Base-by-base conservation (phyloP, 2,329 filamentous ascomycete genomes). In the Cylindrodendrum hubeiense region DNA sequence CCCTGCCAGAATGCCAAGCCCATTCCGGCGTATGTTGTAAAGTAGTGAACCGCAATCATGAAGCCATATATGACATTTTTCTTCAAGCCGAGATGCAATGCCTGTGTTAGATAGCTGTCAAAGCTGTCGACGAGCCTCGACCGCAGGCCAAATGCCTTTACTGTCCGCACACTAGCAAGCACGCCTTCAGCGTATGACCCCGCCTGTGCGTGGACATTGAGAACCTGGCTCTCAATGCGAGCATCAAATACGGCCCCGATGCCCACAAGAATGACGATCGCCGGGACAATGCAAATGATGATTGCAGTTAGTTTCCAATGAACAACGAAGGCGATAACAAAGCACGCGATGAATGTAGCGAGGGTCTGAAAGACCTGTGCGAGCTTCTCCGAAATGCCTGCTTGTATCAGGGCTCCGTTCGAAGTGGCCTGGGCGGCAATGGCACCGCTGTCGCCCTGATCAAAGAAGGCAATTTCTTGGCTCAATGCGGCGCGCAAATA, bases 1-100 rank as follows among this genome's bases (percentile, higher is more conserved):
- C 81, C 82, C 59, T 83, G 81, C 81, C 81, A 84, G 54, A 83
- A 84, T 2, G 79, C 79, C 5, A 84, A 70, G 0, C 76, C 80
- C 43, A 80, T 81, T 30, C 80, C 80, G 0, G 75, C 64, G 26
- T 81, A 82, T 55, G 82, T 79, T 53, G 80, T 75, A 47, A 77
- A 78, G 61, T 80, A 82, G 51, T 80, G 76, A 0, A 68, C 69
- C 1, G 74, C 75, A 57, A 81, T 81, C 46, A 83, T 64, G 4
- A 79, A 47, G 2, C 77, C 80, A 22, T 74, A 79, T 1, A 81
- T 67, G 1, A 76, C 78, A 53, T 80, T 81, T 65, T 79, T 81
- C 5, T 75, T 74, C 1, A 39, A n/a, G 7, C 81, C 81, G 1
- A 77, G 58, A 0, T 30, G 60, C n/a, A 77, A 77, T 0, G 79